Conservation (phyloP, 257 asterid species). For the Solanum rostratum region DNA sequence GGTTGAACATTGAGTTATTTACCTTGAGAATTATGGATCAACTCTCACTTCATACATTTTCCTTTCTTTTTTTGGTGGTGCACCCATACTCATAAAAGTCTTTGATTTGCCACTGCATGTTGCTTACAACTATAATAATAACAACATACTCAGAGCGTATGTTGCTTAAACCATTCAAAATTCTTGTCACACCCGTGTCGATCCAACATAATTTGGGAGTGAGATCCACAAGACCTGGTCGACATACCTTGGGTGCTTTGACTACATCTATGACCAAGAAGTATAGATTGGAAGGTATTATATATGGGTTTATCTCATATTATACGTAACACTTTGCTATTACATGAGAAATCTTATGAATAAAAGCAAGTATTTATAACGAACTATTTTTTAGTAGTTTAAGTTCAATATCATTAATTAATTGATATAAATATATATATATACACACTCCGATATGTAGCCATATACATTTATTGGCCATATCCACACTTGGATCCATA, state of each 20-base stretch:
- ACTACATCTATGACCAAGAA: neutral
- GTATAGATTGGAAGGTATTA: neutral
- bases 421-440: neutral
- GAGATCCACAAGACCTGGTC: neutral
- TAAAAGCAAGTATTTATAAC: neutral
- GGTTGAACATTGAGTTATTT: neutral
- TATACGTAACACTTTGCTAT: neutral
- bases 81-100: neutral
- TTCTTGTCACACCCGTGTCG: neutral
- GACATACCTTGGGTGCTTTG: neutral
- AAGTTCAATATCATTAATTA: neutral
- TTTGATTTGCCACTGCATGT: neutral
- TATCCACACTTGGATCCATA: neutral
- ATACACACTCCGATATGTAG: neutral
- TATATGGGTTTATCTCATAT: neutral
- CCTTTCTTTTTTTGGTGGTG: neutral
- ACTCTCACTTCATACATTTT: neutral
- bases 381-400: neutral
- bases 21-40: neutral
- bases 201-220: neutral
- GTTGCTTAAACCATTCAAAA: neutral
- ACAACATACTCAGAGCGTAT: no score
- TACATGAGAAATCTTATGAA: neutral
- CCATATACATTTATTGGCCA: neutral
- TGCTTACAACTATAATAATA: no score